Conservation (phyloP, 2,329 filamentous ascomycete genomes). For the Aspergillus sclerotialis region DNA sequence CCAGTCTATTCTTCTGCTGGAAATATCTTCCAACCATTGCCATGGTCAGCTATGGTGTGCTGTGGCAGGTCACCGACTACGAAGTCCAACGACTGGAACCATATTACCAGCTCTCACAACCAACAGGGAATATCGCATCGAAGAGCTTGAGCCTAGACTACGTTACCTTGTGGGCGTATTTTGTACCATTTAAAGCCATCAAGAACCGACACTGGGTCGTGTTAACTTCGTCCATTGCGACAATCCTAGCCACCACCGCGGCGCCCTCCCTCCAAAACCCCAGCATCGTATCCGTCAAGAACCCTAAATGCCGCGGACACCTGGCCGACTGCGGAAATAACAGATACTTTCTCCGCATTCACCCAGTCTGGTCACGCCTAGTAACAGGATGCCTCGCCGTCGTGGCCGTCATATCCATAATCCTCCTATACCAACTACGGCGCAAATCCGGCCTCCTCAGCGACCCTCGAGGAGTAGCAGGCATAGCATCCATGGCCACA, state of each 20-base stretch:
- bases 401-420: constrained; percentile 35
- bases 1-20: constrained; percentile 27
- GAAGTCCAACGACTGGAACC: constrained; percentile 46
- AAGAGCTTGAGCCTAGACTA: constrained; percentile 44
- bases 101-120: constrained; percentile 38
- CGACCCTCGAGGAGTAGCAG: constrained; percentile 44
- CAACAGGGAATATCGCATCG: constrained; percentile 22
- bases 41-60: constrained; percentile 43
- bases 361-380: constrained; percentile 39
- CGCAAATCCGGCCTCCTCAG: constrained; percentile 43
- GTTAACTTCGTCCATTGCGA: constrained; percentile 39
- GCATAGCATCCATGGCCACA: constrained; percentile 45
- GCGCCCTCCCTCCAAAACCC: constrained; percentile 43
- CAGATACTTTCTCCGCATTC: constrained; percentile 35
- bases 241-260: constrained; percentile 39
- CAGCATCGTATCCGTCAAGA: constrained; percentile 33
- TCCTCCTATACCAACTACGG: constrained; percentile 40
- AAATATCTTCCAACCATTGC: constrained; percentile 40
- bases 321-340: constrained; percentile 19
- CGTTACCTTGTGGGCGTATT: constrained; percentile 40
- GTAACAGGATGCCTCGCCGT: constrained; percentile 34
- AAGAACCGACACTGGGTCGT: constrained; percentile 42
- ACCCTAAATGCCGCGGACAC: constrained; percentile 21
- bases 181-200: constrained; percentile 40
- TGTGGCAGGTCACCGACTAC: constrained; percentile 46